Percentiles rank a stretch among this genome's conserved stretches.
Conservation (phyloP, 2,329 filamentous ascomycete genomes). For the Zymoseptoria pseudotritici region DNA sequence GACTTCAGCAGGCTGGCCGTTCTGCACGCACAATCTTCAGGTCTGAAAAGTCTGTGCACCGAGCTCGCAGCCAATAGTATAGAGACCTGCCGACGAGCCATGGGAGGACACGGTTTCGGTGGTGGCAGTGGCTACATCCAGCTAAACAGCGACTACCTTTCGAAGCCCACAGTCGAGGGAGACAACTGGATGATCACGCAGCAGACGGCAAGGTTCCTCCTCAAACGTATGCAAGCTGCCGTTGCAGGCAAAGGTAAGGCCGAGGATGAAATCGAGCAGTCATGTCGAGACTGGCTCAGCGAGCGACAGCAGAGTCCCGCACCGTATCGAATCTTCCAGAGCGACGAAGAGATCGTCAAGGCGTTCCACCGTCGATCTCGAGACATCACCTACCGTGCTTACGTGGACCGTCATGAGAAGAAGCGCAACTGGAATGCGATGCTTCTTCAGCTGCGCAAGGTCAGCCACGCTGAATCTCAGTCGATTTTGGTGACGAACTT, state of each 20-base stretch:
- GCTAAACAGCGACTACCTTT: constrained; percentile 45
- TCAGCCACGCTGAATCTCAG: constrained; percentile 42
- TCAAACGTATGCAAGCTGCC: constrained; percentile 45
- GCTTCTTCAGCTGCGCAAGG: constrained; percentile 36
- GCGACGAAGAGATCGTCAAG: constrained; percentile 36
- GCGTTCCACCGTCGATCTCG: constrained; percentile 41
- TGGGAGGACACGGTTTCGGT: constrained; percentile 50
- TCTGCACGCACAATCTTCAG: constrained; percentile 48
- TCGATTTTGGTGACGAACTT: constrained; percentile 44
- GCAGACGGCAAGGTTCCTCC: constrained; percentile 44
- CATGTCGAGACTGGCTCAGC: constrained; percentile 37
- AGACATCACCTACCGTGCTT: constrained; percentile 37
- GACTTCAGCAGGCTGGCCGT: constrained; percentile 44
- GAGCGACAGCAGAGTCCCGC: constrained; percentile 24
- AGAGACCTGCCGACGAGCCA: constrained; percentile 46
- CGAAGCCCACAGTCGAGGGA: constrained; percentile 49
- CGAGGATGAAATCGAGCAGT: constrained; percentile 34
- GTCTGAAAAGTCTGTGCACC: constrained; percentile 48
- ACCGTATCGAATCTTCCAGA: constrained; percentile 26
- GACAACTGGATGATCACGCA: constrained; percentile 54
- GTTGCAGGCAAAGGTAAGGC: constrained; percentile 30
- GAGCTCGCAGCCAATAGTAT: constrained; percentile 48
- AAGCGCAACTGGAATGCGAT: constrained; percentile 44
- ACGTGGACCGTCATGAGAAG: constrained; percentile 38
- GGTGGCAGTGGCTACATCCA: constrained; percentile 47